phyloP scores from a whole-genome alignment of 805 yeast species.

The Vanderwaltozyma yarrowii region DNA sequence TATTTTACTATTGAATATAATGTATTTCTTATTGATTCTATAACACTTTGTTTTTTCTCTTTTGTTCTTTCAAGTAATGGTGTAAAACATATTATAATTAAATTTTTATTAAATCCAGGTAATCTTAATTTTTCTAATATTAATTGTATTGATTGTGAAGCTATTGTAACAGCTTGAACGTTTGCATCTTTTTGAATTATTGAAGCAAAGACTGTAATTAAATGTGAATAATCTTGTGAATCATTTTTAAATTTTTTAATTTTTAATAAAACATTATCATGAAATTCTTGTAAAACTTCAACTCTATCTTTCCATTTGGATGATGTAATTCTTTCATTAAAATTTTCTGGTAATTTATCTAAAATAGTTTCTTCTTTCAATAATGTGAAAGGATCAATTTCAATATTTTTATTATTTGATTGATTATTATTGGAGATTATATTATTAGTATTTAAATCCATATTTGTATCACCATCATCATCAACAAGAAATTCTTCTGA shows the following conservation, averaged over 20 bases:
- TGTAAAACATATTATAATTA: conserved; percentile 35
- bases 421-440: neutral
- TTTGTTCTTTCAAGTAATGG: conserved; percentile 74
- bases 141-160: conserved; percentile 54
- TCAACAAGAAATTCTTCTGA: conserved; percentile 12
- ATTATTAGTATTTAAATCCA: conserved; percentile 10
- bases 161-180: conserved; percentile 70
- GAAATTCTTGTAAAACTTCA: conserved; percentile 61
- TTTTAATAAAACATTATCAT: conserved; percentile 36
- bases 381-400: conserved; percentile 58
- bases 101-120: conserved; percentile 44
- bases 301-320: conserved; percentile 88
- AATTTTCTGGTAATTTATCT: conserved; percentile 53
- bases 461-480: conserved; percentile 32
- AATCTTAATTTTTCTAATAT: conserved; percentile 58
- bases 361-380: conserved; percentile 62
- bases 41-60: conserved; percentile 74
- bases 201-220: conserved; percentile 56
- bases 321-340: conserved; percentile 44
- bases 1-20: conserved; percentile 44
- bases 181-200: conserved; percentile 76
- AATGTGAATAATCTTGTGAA: conserved; percentile 52
- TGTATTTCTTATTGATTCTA: conserved; percentile 58
- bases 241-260: conserved; percentile 39
- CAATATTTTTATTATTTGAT: neutral